Evolutionary conservation across 2,329 filamentous ascomycete genomes (phyloP).

Genomic region (Pseudogymnoascus sp.): DNA sequence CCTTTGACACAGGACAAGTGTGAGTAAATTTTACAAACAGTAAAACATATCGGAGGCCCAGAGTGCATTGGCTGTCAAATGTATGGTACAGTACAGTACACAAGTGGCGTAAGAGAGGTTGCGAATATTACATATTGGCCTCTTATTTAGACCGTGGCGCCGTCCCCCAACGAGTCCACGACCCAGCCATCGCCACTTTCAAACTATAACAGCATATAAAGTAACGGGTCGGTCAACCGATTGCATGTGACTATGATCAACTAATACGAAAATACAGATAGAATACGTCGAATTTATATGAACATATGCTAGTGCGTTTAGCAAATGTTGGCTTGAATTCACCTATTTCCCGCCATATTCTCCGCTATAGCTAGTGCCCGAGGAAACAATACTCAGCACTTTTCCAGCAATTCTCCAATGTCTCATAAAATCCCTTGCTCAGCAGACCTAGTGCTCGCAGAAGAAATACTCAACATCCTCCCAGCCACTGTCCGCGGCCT

Average conservation of each 20-base stretch:
- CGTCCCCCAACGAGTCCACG: neutral
- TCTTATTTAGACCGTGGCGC: too few relatives aligned
- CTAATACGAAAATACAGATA: neutral
- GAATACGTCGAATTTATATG: neutral
- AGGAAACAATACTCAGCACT: neutral
- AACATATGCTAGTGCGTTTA: neutral
- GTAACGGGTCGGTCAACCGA: neutral
- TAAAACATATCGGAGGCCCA: neutral
- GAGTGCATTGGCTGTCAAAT: too few relatives aligned
- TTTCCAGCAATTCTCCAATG: neutral
- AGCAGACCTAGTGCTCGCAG: neutral
- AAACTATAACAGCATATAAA: neutral
- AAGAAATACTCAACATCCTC: neutral
- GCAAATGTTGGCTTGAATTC: neutral
- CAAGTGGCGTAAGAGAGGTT: neutral
- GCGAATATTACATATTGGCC: neutral
- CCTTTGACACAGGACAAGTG: neutral
- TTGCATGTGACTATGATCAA: neutral
- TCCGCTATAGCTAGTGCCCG: neutral
- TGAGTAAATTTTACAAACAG: neutral
- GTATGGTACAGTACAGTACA: neutral
- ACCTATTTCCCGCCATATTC: neutral
- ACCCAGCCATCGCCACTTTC: neutral
- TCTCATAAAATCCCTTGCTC: neutral
- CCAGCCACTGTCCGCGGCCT: neutral